Conservation (phyloP, 495 filamentous ascomycete genomes). For the Neurospora sp. region DNA sequence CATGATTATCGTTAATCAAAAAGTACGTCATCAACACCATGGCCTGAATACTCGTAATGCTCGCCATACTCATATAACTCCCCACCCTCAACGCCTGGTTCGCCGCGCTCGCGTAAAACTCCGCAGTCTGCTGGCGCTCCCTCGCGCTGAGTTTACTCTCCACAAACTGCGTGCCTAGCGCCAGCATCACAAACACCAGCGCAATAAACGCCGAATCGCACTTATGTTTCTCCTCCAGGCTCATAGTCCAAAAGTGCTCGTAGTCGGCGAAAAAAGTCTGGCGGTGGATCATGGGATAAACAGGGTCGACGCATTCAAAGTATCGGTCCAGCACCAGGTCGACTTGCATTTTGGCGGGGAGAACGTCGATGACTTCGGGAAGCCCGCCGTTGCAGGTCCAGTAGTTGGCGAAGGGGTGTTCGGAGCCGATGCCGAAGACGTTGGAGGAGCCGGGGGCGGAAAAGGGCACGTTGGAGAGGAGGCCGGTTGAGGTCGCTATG, state of each 20-base stretch:
- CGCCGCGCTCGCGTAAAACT: slow-evolving; percentile 65
- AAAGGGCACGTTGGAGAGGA: slow-evolving; percentile 59
- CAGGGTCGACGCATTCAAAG: slow-evolving; percentile 63
- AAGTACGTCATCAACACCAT: slow-evolving; percentile 70
- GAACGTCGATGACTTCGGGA: slow-evolving; percentile 57
- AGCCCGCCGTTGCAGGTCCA: slow-evolving; percentile 66
- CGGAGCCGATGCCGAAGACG: slow-evolving; percentile 57
- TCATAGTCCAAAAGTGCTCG: slow-evolving; percentile 55
- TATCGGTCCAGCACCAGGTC: slow-evolving; percentile 60
- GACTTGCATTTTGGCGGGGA: slow-evolving; percentile 60
- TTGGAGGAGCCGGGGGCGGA: slow-evolving; percentile 52
- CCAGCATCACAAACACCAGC: slow-evolving; percentile 58
- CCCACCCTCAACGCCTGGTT: slow-evolving; percentile 59
- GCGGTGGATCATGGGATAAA: slow-evolving; percentile 63
- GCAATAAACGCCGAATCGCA: slow-evolving; percentile 53
- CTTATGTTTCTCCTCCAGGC: slow-evolving; percentile 36
- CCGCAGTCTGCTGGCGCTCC: slow-evolving; percentile 56
- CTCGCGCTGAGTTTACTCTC: slow-evolving; percentile 36
- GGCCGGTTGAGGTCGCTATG: slow-evolving; percentile 41
- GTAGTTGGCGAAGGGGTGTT: slow-evolving; percentile 65
- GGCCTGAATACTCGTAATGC: slow-evolving; percentile 56
- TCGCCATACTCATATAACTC: slow-evolving; percentile 58
- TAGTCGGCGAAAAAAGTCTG: slow-evolving; percentile 61
- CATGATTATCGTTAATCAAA: slow-evolving; percentile 69
- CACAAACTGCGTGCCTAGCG: slow-evolving; percentile 64